Evolutionary conservation across 176 grass and related monocot genomes (phyloP), one percentile per base, ranked within the genome.

Genomic region (Oropetium thomaeum): DNA sequence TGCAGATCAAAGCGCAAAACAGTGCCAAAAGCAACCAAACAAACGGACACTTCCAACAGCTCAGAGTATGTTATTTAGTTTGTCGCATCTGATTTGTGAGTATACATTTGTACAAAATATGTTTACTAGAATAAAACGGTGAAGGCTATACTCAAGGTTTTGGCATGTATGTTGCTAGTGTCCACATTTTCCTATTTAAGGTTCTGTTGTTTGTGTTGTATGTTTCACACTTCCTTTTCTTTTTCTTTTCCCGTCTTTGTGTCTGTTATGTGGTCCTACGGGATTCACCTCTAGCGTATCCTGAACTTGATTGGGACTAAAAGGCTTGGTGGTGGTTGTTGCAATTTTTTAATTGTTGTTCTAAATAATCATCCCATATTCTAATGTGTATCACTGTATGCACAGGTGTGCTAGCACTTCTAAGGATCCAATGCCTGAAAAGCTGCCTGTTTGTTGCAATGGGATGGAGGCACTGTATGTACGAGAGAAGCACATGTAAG

Each of bases 391-490:
- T 80, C 10, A 10, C 53, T 57, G 22, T 57, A 27, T 74, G 27
- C 65, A 57, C 81, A 98, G 89, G 80, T 88, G 62, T 74, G 76
- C 79, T 61, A 86, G 74, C 70, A 85, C 52, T 73, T 84, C 81
- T 31, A 79, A 85, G 76, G 81, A 70, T 51, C 84, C 82, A 64
- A 61, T 92, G 73, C 67, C 86, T 9, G 75, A 83, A 62, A 67
- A 27, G 72, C 81, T 93, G 75, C 39, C 91, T 65, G 91, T 98
- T 27, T 87, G 76, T n/a, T 87, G 90, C 84, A 57, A 77, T 1
- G 81, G 78, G n/a, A 78, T 88, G 79, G 95, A 98, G 52, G 95
- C 81, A 29, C 48, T 88, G 71, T 98, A 98, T 89, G 75, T 98
- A 71, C 43, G 77, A 42, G 78, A 94, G 22, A 85, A 94, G 59